Conservation (phyloP, 1,284 basidiomycete genomes). For the Ganoderma lingzhi region DNA sequence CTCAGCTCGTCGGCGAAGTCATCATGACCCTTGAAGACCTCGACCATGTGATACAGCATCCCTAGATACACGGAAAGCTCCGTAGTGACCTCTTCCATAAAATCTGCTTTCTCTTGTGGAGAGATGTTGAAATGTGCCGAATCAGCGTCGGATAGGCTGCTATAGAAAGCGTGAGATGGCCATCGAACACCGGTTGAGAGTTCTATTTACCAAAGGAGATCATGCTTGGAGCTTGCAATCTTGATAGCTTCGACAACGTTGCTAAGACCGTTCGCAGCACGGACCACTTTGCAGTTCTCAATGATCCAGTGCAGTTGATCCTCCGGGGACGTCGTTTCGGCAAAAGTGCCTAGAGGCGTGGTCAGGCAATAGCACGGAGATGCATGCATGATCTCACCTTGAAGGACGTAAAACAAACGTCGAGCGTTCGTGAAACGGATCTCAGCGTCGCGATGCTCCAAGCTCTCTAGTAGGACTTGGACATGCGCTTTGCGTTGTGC, state of each 20-base stretch:
- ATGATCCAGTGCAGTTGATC: constrained; percentile 97
- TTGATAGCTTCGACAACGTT: constrained; percentile 90
- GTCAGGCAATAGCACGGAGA: constrained; percentile 10
- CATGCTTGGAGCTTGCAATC: constrained; percentile 90
- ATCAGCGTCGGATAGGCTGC: constrained; percentile 77
- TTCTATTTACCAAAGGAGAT: constrained; percentile 73
- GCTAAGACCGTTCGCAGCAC: constrained; percentile 86
- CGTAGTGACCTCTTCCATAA: constrained; percentile 87
- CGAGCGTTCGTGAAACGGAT: constrained; percentile 89
- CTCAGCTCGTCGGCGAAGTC: constrained; percentile 96
- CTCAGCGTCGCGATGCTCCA: constrained; percentile 88
- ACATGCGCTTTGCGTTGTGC: constrained; percentile 75
- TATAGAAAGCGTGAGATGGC: constrained; percentile 41
- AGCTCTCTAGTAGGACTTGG: constrained; percentile 81
- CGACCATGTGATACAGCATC: constrained; percentile 93
- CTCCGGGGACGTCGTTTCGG: constrained; percentile 89
- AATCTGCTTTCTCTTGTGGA: constrained; percentile 74
- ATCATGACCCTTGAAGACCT: constrained; percentile 91
- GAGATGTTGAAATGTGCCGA: constrained; percentile 74
- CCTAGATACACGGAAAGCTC: constrained; percentile 93
- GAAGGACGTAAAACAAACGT: constrained; percentile 87
- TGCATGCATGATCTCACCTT: constrained; percentile 63
- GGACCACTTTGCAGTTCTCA: constrained; percentile 90
- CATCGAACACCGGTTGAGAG: constrained; percentile 4
- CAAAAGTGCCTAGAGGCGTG: constrained; percentile 79